Evolutionary conservation across 2,329 filamentous ascomycete genomes (phyloP), one percentile per base, ranked within the genome.

Genomic region (Lecanicillium sp.): DNA sequence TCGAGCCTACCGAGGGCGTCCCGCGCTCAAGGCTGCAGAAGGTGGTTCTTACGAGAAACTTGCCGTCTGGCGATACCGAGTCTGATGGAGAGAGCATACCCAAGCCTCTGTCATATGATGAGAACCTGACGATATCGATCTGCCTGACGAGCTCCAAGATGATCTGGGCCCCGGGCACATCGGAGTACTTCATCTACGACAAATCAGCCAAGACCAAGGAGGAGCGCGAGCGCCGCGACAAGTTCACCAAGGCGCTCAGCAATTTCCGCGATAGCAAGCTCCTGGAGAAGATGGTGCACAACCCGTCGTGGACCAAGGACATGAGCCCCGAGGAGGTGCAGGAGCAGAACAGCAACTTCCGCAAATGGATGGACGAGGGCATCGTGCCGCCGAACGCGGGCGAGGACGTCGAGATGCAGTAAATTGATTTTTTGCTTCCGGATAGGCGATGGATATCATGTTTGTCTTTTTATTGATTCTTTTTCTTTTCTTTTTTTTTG

Each of bases 1-100:
- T 90, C 20, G 89, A 95, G 60, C 87, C 88, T 2, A 98, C 93
- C 0, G 87, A 93, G 66, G 87, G 87, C 12, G 77, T 93, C 3
- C 71, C 77, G 6, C 74, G 83, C 42, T 75, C 76, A 5, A 79
- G 78, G 40, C 74, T 89, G 58, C 79, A 78, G 52, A 85, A 82
- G 67, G 77, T 81, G 4, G 80, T 90, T 50, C 73, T 91, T 14
- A 77, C 80, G 43, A 83, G 86, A 50, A 90, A 87, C 63, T 70
- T 89, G 30, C 83, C 84, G 0, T 70, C 72, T 54, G 61, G 75
- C 50, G 78, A 86, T 50, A 73, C 76, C 30, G 78, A 83, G 45
- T 77, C 81, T 4, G 79, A 86, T 40, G 81, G 82, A 29, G 78
- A 82, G 38, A 73, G 75, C 49, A 77, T 77, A 37, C 78, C 79